phyloP scores from a whole-genome alignment of 352 stramenopile genomes.

The Phytophthora vignae region DNA sequence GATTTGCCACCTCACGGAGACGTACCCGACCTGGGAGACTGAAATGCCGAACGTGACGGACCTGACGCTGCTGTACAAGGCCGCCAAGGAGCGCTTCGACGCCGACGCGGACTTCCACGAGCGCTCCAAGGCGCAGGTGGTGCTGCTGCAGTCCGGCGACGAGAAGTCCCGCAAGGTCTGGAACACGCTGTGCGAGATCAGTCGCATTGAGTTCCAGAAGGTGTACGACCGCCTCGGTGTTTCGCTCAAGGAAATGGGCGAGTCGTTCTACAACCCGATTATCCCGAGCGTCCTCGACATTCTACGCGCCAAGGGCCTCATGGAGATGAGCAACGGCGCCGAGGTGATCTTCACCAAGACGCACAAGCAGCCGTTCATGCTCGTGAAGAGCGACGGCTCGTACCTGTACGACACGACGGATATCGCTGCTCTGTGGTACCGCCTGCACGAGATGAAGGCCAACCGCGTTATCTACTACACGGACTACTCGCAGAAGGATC shows the following conservation, averaged over 20 bases:
- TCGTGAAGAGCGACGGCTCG: slow-evolving; percentile 87
- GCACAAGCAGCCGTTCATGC: slow-evolving; percentile 90
- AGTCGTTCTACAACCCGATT: slow-evolving; percentile 91
- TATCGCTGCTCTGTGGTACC: slow-evolving; percentile 89
- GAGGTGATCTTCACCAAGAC: slow-evolving; percentile 93
- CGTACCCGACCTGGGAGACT: slow-evolving; percentile 94
- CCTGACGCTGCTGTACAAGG: slow-evolving; percentile 94
- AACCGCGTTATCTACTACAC: slow-evolving; percentile 89
- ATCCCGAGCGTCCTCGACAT: slow-evolving; percentile 88
- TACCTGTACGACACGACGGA: slow-evolving; percentile 90
- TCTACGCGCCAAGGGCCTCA: slow-evolving; percentile 91
- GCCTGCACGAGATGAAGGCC: slow-evolving; percentile 83
- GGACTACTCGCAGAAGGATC: slow-evolving; percentile 90
- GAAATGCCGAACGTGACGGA: slow-evolving; percentile 97
- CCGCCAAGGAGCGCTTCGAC: slow-evolving; percentile 97
- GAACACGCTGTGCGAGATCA: slow-evolving; percentile 86
- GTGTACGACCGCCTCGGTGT: slow-evolving; percentile 86
- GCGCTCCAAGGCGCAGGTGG: slow-evolving; percentile 96
- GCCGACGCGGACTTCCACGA: slow-evolving; percentile 97
- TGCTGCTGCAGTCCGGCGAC: slow-evolving; percentile 96
- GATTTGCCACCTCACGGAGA: slow-evolving; percentile 99
- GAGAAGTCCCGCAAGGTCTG: slow-evolving; percentile 84
- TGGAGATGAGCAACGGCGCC: slow-evolving; percentile 90
- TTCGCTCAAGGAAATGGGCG: slow-evolving; percentile 79
- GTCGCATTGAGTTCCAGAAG: slow-evolving; percentile 87